Percentiles rank a stretch among this genome's conserved stretches.
These are phyloP conservation scores for Ceratocystis smalleyi DNA, from an alignment of 2,329 filamentous ascomycete species.

Conservation along the genomic window DNA sequence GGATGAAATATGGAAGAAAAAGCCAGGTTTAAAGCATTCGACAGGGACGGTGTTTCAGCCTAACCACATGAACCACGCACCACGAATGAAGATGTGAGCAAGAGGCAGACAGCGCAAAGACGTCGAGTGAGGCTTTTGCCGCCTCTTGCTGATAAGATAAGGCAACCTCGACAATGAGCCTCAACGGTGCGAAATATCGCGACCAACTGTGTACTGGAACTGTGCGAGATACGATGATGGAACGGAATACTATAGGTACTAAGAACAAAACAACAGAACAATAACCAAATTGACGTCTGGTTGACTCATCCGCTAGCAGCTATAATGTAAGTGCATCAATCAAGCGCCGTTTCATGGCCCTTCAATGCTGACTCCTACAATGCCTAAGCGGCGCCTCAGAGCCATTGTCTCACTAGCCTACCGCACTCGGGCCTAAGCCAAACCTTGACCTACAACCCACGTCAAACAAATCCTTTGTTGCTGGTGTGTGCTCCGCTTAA, in stretches of 20 bases:
- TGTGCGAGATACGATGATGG: not conserved
- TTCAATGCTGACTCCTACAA: too few species aligned
- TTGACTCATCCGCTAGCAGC: too few species aligned
- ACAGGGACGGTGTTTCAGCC: slow-evolving; percentile 6
- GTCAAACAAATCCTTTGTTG: not conserved
- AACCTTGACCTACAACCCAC: not conserved
- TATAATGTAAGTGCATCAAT: too few species aligned
- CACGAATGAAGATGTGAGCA: not conserved
- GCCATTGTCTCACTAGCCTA: too few species aligned
- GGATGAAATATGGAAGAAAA: not conserved
- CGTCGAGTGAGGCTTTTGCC: not conserved
- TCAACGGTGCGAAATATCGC: not conserved
- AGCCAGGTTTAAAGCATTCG: not conserved
- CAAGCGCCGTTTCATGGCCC: too few species aligned
- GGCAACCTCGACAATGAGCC: not conserved
- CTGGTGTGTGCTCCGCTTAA: not conserved
- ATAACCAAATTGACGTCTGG: too few species aligned
- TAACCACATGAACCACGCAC: not conserved
- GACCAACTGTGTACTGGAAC: not conserved
- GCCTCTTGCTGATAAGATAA: not conserved
- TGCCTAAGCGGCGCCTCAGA: too few species aligned
- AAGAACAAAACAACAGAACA: too few species aligned
- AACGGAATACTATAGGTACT: too few species aligned
- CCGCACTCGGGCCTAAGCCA: not conserved
- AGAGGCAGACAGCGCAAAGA: not conserved